These are phyloP conservation scores for Chalciporus sphaerocephalus DNA, from an alignment of 768 basidiomycete genomes.

Conservation along the genomic window DNA sequence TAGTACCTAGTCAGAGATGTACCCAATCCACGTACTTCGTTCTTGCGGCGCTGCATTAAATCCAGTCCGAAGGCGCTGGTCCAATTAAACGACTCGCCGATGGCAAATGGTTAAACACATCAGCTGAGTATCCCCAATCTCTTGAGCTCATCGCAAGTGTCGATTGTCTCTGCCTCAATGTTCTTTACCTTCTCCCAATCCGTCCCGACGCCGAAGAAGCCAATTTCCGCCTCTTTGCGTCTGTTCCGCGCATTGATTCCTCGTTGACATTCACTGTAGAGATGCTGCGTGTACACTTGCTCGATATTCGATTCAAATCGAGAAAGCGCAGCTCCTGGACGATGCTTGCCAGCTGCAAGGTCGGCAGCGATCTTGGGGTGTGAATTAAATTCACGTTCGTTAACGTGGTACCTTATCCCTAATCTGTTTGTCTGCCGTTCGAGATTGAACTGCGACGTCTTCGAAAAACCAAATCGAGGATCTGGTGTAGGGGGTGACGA, in stretches of 20 bases:
- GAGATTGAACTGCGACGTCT: conserved; percentile 57
- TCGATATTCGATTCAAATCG: conserved; percentile 79
- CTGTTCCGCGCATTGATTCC: conserved; percentile 65
- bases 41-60: background rate
- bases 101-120: conserved; percentile 10
- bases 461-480: conserved; percentile 71
- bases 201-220: conserved; percentile 87
- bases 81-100: conserved; percentile 5
- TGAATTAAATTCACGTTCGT: conserved; percentile 65
- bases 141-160: conserved; percentile 75
- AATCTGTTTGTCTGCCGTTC: conserved; percentile 67
- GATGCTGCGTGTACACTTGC: conserved; percentile 61
- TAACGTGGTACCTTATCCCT: conserved; percentile 81
- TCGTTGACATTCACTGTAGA: conserved; percentile 69
- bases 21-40: conserved; percentile 6
- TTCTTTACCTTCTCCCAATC: conserved; percentile 85
- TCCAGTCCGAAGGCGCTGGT: conserved; percentile 1
- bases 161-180: conserved; percentile 66
- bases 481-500: conserved; percentile 64
- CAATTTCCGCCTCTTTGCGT: conserved; percentile 70
- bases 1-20: background rate
- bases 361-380: conserved; percentile 76
- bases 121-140: conserved; percentile 52
- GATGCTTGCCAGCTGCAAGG: conserved; percentile 44
- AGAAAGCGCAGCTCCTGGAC: conserved; percentile 35